Evolutionary conservation across 108 stramenopile species (phyloP).

Genomic region (Nitzschia putrida): DNA sequence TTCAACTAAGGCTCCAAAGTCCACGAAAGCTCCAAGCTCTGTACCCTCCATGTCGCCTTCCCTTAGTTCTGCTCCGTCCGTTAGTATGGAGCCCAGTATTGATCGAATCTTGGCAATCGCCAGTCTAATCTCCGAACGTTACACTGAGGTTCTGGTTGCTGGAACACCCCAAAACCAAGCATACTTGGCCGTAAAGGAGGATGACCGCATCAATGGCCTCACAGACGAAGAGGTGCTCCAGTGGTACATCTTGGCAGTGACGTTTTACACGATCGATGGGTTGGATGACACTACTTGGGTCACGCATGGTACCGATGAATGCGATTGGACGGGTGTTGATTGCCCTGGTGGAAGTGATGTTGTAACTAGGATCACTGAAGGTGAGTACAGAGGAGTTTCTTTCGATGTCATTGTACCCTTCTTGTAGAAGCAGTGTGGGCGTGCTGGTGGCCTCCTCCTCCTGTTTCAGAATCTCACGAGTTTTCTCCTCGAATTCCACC

Average conservation of each 20-base stretch:
- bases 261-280: conserved; percentile 57
- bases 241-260: conserved; percentile 55
- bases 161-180: too few species aligned
- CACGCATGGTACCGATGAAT: conserved; percentile 53
- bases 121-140: too few species aligned
- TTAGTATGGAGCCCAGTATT: conserved; percentile 28
- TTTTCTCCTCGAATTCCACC: conserved; percentile 32
- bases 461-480: conserved; percentile 41
- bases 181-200: conserved; percentile 37
- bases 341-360: conserved; percentile 29
- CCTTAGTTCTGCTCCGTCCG: conserved; percentile 8
- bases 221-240: conserved; percentile 28
- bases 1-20: too few species aligned
- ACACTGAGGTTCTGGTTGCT: too few species aligned
- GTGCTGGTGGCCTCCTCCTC: conserved; percentile 51
- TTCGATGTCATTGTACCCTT: neutral
- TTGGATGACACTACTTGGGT: conserved; percentile 51
- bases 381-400: too few species aligned
- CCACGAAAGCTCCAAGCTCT: too few species aligned
- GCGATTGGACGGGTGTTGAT: conserved; percentile 59
- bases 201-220: conserved; percentile 25
- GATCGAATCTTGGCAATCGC: conserved; percentile 42
- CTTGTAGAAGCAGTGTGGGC: conserved; percentile 22
- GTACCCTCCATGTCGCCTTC: conserved; percentile 8
- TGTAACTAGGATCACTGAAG: conserved; percentile 16